Evolutionary conservation across 768 basidiomycete species (phyloP), one percentile per base, ranked within the genome.

Genomic region (Tricholoma flavovirens): DNA sequence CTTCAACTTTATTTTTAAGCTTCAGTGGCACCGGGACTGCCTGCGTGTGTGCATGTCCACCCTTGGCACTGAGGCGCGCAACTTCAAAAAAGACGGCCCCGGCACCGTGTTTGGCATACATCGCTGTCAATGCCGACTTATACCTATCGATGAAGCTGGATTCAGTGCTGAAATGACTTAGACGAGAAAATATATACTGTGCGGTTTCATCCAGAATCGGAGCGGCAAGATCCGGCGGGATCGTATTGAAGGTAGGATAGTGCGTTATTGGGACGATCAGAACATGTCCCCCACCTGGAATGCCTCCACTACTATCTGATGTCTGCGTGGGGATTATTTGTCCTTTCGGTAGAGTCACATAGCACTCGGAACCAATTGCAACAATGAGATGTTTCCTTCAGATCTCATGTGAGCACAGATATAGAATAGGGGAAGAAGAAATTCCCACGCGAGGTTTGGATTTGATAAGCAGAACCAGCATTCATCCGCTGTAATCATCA

Each of bases 401-500:
- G 35, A 30, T 38, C 59, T 26, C 60, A 51, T 22, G 53, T 66
- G 46, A 63, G 48, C n/a, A 46, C 33, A 12, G 26, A 32, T 45
- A 43, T 30, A 51, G 24, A 26, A 50, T 2, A 53, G 38, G 30
- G 21, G 17, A 51, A 38, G 53, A 35, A 55, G 24, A 51, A 21
- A 40, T 36, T 17, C 88, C 60, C 66, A 92, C 86, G 91, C 87
- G 36, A 98, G 77, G 62, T 83, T 86, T 1, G 96, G 95, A 67
- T 98, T 98, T 40, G 93, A 95, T 53, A 99, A 71, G 69, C 97
- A 99, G 75, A 99, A 98, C 96, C 96, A 98, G 71, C 96, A 98
- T 69, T 94, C 90, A 55, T 90, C 90, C 61, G 93, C 91, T 92
- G 66, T 48, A 60, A 24, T 56, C 14, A 48, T 11, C 6, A 55